phyloP scores from a whole-genome alignment of 2,329 filamentous ascomycete genomes.

The Lachnellula subtilissima region DNA sequence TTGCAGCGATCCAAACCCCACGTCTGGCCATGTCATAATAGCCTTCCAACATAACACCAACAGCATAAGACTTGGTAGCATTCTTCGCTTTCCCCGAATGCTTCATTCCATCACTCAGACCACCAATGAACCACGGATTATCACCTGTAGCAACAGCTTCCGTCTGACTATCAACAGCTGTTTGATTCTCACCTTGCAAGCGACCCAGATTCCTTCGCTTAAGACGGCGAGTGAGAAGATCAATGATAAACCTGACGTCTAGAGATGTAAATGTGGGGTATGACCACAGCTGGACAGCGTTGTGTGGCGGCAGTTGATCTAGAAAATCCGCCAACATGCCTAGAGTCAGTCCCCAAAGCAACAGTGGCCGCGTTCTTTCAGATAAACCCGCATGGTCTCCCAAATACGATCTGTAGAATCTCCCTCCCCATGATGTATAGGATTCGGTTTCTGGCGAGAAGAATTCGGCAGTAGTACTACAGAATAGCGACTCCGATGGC shows the following conservation, averaged over 20 bases:
- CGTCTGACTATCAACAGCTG: slow-evolving; percentile 26
- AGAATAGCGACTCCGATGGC: slow-evolving; percentile 57
- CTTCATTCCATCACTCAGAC: slow-evolving; percentile 16
- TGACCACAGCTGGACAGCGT: slow-evolving; percentile 58
- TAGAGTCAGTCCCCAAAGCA: slow-evolving; percentile 65
- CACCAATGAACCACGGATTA: slow-evolving; percentile 20
- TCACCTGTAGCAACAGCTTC: slow-evolving; percentile 22
- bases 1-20: slow-evolving; percentile 26
- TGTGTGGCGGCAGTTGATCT: slow-evolving; percentile 59
- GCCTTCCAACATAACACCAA: slow-evolving; percentile 30
- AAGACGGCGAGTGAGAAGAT: slow-evolving; percentile 54
- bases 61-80: slow-evolving; percentile 20
- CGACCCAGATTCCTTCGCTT: slow-evolving; percentile 42
- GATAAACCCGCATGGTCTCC: slow-evolving; percentile 30
- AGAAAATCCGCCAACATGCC: slow-evolving; percentile 64
- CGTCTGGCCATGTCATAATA: slow-evolving; percentile 29
- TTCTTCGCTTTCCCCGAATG: slow-evolving; percentile 15
- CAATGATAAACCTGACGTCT: slow-evolving; percentile 56
- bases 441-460: slow-evolving; percentile 25
- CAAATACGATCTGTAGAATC: slow-evolving; percentile 27
- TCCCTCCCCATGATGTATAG: slow-evolving; percentile 3
- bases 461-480: slow-evolving; percentile 48
- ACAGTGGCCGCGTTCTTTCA: slow-evolving; percentile 40
- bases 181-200: slow-evolving; percentile 28
- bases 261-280: slow-evolving; percentile 64